These are phyloP conservation scores for Zostera marina DNA, from an alignment of 116 monocot species.

Conservation along the genomic window DNA sequence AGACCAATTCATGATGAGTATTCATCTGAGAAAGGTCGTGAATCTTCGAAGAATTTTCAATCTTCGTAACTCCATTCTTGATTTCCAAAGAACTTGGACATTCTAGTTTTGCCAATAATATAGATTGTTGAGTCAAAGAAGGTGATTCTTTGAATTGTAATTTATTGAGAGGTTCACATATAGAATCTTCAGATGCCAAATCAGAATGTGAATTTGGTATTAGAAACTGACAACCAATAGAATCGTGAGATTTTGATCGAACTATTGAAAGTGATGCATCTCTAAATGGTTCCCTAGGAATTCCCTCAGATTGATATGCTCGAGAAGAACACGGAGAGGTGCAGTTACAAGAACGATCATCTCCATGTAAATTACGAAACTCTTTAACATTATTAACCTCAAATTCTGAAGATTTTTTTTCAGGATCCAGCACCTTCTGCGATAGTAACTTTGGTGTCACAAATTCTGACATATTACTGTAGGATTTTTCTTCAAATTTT, in stretches of 20 bases:
- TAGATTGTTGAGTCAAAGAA: conserved; percentile 10
- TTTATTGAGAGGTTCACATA: conserved; percentile 36
- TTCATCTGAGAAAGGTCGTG: conserved; percentile 9
- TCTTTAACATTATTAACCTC: conserved; percentile 17
- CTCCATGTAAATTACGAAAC: conserved; percentile 25
- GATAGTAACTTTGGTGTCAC: neutral
- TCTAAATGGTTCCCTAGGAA: conserved; percentile 52
- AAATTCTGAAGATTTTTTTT: conserved; percentile 6
- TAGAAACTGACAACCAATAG: conserved; percentile 50
- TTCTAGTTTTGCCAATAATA: conserved; percentile 21
- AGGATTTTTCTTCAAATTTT: neutral
- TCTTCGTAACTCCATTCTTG: conserved; percentile 26
- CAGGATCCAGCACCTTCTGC: conserved; percentile 3
- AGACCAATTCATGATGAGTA: neutral
- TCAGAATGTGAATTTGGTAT: conserved; percentile 35
- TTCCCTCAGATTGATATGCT: conserved; percentile 65
- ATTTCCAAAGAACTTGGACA: conserved; percentile 9
- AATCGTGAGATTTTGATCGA: conserved; percentile 85
- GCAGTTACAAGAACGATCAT: conserved; percentile 19
- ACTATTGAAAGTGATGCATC: conserved; percentile 21
- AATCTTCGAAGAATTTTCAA: conserved; percentile 35
- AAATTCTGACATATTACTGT: neutral
- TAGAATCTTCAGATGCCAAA: conserved; percentile 30
- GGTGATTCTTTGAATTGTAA: conserved; percentile 15
- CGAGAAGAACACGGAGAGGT: conserved; percentile 32